A percentile compares a stretch with the other conserved stretches of the same genome.
phyloP scores from a whole-genome alignment of 495 filamentous ascomycete species.

The Elaphomyces granulatus region DNA sequence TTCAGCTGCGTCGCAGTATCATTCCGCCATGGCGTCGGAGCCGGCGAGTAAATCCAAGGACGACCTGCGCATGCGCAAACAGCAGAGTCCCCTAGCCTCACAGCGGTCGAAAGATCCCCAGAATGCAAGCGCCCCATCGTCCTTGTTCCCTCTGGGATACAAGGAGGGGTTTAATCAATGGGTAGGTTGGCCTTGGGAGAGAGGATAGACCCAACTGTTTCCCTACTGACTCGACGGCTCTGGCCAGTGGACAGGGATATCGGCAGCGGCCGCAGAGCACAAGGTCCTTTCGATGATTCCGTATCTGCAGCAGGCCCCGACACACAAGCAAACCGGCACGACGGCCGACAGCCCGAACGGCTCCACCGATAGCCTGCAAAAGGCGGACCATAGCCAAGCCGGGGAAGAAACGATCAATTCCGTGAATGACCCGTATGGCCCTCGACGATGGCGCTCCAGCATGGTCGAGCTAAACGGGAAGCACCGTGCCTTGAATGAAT shows the following conservation, averaged over 20 bases:
- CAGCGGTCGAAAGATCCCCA: constrained; percentile 33
- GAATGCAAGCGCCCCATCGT: constrained; percentile 20
- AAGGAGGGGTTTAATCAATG: constrained; percentile 87
- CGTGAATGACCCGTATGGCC: constrained; percentile 66
- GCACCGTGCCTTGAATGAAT: constrained; percentile 81
- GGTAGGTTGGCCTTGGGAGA: constrained; percentile 37
- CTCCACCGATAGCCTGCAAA: constrained; percentile 26
- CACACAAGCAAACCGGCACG: constrained; percentile 51
- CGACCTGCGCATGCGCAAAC: constrained; percentile 19
- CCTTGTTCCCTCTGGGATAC: constrained; percentile 73
- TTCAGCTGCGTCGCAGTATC: constrained; percentile 8
- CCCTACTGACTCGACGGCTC: constrained; percentile 4
- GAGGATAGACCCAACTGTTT: constrained; percentile 1
- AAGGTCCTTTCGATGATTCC: constrained; percentile 80
- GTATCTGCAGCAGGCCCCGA: constrained; percentile 59
- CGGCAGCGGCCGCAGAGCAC: constrained; percentile 76
- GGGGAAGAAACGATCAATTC: constrained; percentile 31
- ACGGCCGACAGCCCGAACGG: constrained; percentile 25
- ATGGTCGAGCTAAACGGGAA: constrained; percentile 76
- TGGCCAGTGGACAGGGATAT: constrained; percentile 63
- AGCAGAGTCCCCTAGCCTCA: constrained; percentile 38
- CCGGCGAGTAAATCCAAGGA: constrained; percentile 20
- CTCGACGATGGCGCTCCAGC: constrained; percentile 70
- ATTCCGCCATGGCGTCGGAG: constrained; percentile 30
- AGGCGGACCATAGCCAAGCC: constrained; percentile 25